Evolutionary conservation across 2,329 filamentous ascomycete genomes (phyloP), one percentile per base, ranked within the genome.

Genomic region (Fusarium heterosporum): DNA sequence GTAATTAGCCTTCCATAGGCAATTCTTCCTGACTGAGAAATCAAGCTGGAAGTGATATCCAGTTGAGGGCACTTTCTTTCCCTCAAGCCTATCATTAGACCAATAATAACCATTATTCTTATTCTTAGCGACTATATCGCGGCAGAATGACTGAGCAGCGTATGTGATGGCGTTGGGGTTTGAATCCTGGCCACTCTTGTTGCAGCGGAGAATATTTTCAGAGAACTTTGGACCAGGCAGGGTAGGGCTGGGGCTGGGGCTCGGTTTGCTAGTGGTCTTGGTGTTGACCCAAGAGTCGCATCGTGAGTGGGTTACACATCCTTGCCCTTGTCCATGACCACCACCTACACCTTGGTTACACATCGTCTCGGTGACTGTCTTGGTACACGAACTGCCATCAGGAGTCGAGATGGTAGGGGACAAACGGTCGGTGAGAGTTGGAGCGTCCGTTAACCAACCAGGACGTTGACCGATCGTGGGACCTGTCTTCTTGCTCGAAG

Each of bases 101-200:
- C 58, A 45, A 1, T 56, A 41, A 9, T 54, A 38, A 7, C 52
- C 53, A 3, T 61, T 47, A 1, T 16, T 14, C 22, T 42, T 34
- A 17, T 60, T 61, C 28, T 52, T 34, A 34, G 32, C 39, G 1
- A 43, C 34, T 0, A 69, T 34, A 16, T 66, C 41, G 4, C 40
- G 39, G 32, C 66, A 69, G 45, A 69, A 69, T 0, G 66, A 68
- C 17, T 69, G 28, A 1, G 61, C 66, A 7, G 61, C 64, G 2
- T 6, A 25, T 1, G 46, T 47, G 16, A 68, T 65, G 9, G 38
- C 19, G 2, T 30, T 56, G 10, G 62, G 51, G 39, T 36, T 39
- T 3, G 61, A 19, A 34, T 45, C 65, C 13, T 65, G 56, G 6
- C 64, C 55, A 14, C 26, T 41, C 16, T 56, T 22, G 30, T 69